Evolutionary conservation across 495 filamentous ascomycete genomes (phyloP), one percentile per base, ranked within the genome.

Genomic region (Penicillium coffeae): DNA sequence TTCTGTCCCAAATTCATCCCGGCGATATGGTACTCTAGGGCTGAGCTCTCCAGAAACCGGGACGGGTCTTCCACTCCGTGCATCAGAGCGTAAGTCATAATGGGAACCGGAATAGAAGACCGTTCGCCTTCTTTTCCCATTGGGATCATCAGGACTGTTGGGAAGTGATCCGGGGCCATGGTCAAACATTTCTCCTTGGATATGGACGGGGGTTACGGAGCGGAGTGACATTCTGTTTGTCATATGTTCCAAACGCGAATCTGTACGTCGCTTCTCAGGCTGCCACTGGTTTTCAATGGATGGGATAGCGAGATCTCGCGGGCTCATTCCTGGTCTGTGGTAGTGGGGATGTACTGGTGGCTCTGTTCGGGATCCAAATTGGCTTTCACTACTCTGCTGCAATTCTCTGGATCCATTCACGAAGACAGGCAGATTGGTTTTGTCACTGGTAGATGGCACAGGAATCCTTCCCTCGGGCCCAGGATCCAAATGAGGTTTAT

Each of bases 231-330:
- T 73, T 54, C 55, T 61, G 41, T 62, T 58, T 14, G 64, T 50
- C 50, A 70, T 53, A 21, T 56, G 50, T 10, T 67, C 64, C 45
- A 71, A 57, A 21, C 58, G 56, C 36, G 47, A 55, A 40, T 67
- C 65, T 36, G 50, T 38, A 10, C 51, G 55, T 45, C 59, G 62
- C 48, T 38, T 60, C 22, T 70, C 64, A 32, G 38, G 21, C 14
- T 64, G 51, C 32, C 60, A 47, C 33, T 64, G 50, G 41, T 39
- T 51, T 49, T 75, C 72, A 48, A 75, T 70, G 33, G 72, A 75
- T 14, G 72, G 72, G 8, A 75, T 51, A 30, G 58, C 56, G 35
- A 47, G 55, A 22, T 71, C 66, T 55, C 69, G 65, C 35, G 55
- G 54, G 27, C 56, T 55, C 37, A 39, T 21, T 22, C 33, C 57